phyloP scores from a whole-genome alignment of 1,139 yeast species.

The Petasospora rhodanensis region DNA sequence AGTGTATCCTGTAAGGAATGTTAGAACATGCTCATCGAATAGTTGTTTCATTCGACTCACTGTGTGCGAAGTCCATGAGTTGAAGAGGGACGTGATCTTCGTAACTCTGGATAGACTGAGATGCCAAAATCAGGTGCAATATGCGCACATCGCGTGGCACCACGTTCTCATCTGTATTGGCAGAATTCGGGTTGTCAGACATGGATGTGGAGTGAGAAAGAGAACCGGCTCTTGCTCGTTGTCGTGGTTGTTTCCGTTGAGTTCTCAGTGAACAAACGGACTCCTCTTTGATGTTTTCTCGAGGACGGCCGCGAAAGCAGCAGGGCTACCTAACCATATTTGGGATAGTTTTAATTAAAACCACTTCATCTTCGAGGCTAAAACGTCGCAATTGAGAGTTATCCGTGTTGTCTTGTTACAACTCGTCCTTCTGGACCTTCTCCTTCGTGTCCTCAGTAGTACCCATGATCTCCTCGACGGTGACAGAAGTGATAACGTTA shows the following conservation, averaged over 20 bases:
- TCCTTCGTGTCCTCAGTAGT: conserved; percentile 4
- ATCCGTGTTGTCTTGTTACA: no score
- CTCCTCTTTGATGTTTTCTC: no score
- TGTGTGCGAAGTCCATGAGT: conserved; percentile 91
- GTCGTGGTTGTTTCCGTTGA: no score
- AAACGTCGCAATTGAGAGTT: no score
- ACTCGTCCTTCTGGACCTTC: conserved; percentile 18
- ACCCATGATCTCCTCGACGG: conserved; percentile 16
- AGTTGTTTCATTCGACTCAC: no score
- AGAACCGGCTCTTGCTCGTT: no score
- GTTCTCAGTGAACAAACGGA: no score
- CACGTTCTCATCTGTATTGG: conserved; percentile 27
- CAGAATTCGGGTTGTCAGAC: conserved; percentile 1
- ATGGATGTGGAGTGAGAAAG: background rate
- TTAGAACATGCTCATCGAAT: no score
- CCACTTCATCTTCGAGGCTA: no score
- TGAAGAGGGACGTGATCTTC: conserved; percentile 95
- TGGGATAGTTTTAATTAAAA: background rate
- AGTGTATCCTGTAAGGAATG: conserved; percentile 55
- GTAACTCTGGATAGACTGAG: conserved; percentile 87
- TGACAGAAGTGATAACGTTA: conserved; percentile 20
- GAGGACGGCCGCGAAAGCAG: background rate
- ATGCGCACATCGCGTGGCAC: conserved; percentile 89
- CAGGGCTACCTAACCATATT: background rate
- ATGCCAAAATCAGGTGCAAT: conserved; percentile 83